Evolutionary conservation across 208 protist species (phyloP), one percentile per base, ranked within the genome.

Genomic region (Acanthamoeba sp.): DNA sequence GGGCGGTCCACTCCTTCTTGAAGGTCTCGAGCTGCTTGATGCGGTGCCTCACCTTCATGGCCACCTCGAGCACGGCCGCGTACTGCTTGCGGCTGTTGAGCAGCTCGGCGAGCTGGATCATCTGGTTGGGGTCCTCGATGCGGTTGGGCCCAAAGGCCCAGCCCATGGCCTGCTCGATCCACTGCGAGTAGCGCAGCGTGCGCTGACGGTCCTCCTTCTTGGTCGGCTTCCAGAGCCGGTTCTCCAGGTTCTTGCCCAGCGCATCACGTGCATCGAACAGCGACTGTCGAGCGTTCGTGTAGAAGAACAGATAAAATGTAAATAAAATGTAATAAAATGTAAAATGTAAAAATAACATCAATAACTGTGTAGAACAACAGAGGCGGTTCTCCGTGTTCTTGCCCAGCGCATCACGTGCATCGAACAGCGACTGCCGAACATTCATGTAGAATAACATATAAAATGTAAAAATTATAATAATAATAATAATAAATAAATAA

Each of bases 81-180:
- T 42, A 76, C 66, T 76, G 66, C 66, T 76, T 76, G 66, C 66
- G 66, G 66, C 66, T 76, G 66, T 76, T 76, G 32, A 76, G 66
- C 66, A 76, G 66, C 66, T 76, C 66, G 66, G 66, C 66, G 16
- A 76, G 66, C 36, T 76, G 66, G 66, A 76, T 29, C 66, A 76
- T 76, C 66, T 76, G 66, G 66, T 76, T 76, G 66, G 66, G 66
- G 36, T 76, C 66, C 66, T 76, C 66, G 66, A 76, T 76, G 66
- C 66, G 66, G 66, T 76, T 76, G 7, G 66, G 66, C 12, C 66
- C 66, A 20, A 76, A 76, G 10, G 66, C 66, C 66, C 66, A 76
- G 66, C 66, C 36, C 66, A 76, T 76, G 66, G 66, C 66, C 66
- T 76, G 66, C 66, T 76, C 66, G 66, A 76, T 76, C 32, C n/a